A percentile compares a stretch with the other conserved stretches of the same genome.
Evolutionary conservation across 2,329 filamentous ascomycete genomes (phyloP).

Genomic region (Pestalotiopsis sp.): DNA sequence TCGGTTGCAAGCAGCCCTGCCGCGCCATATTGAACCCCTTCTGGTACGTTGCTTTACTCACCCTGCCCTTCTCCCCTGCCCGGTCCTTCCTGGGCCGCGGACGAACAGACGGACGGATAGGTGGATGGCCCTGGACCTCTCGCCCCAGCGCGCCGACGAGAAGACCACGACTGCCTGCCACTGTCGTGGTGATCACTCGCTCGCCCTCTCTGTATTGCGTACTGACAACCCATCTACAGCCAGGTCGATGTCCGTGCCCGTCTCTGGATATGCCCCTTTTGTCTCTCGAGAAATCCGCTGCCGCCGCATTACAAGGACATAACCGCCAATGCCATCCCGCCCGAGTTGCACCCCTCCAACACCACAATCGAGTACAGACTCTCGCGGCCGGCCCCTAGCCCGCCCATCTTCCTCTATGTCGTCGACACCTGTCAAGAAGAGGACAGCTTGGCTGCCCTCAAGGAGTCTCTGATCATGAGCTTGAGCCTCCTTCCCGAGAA

Average conservation of each 20-base stretch:
- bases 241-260: conserved; percentile 83
- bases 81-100: neutral
- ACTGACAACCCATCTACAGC: conserved; percentile 42
- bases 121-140: no score
- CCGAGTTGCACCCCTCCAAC: conserved; percentile 79
- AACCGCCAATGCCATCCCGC: conserved; percentile 78
- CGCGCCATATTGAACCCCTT: conserved; percentile 95
- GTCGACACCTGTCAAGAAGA: conserved; percentile 90
- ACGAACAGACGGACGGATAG: no score
- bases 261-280: conserved; percentile 90
- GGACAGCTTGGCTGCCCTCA: conserved; percentile 79
- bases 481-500: conserved; percentile 80
- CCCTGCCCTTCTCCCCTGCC: conserved; percentile 15
- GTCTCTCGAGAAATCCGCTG: conserved; percentile 79
- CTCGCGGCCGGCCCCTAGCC: conserved; percentile 78
- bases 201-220: neutral
- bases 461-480: conserved; percentile 86
- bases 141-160: no score
- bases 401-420: conserved; percentile 85
- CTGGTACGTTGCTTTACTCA: conserved; percentile 63
- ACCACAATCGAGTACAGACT: conserved; percentile 91
- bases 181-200: neutral
- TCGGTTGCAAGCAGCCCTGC: conserved; percentile 95
- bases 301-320: conserved; percentile 91
- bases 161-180: no score